A percentile compares a stretch with the other conserved stretches of the same genome.
phyloP scores from a whole-genome alignment of 2,329 filamentous ascomycete genomes.

The Apiospora hydei region DNA sequence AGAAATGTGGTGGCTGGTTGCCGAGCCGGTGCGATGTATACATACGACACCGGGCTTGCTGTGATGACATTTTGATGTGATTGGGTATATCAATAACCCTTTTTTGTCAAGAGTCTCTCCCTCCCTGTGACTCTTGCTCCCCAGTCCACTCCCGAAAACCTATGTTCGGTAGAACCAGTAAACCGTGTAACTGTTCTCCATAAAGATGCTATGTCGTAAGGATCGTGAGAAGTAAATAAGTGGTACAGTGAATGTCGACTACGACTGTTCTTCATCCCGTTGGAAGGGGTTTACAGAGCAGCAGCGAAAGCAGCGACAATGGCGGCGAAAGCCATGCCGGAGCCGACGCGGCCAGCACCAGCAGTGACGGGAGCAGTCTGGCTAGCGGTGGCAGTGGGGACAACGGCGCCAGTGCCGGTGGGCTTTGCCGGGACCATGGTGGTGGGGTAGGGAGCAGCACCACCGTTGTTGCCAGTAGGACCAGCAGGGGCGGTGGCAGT shows the following conservation, averaged over 20 bases:
- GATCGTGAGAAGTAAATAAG: constrained; percentile 62
- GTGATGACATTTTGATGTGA: constrained; percentile 11
- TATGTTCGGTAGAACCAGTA: constrained; percentile 20
- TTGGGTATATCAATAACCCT: constrained; percentile 17
- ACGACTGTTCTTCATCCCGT: background rate
- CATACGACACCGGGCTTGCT: constrained; percentile 16
- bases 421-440: constrained; percentile 46
- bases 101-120: background rate
- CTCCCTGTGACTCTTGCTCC: background rate
- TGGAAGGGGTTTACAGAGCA: background rate
- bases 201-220: constrained; percentile 50
- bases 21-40: no score
- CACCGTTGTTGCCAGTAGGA: constrained; percentile 35
- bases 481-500: constrained; percentile 44
- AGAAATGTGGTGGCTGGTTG: background rate
- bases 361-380: constrained; percentile 40
- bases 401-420: constrained; percentile 44
- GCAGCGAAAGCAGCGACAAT: constrained; percentile 52
- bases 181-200: constrained; percentile 15
- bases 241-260: constrained; percentile 14
- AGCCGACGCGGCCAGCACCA: constrained; percentile 45
- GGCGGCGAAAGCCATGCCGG: constrained; percentile 54
- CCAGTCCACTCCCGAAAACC: background rate
- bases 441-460: constrained; percentile 44
- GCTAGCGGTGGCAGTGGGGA: constrained; percentile 32